Base-by-base conservation (phyloP, 1,139 yeast species). In the Lodderomyces metapsilosis region DNA sequence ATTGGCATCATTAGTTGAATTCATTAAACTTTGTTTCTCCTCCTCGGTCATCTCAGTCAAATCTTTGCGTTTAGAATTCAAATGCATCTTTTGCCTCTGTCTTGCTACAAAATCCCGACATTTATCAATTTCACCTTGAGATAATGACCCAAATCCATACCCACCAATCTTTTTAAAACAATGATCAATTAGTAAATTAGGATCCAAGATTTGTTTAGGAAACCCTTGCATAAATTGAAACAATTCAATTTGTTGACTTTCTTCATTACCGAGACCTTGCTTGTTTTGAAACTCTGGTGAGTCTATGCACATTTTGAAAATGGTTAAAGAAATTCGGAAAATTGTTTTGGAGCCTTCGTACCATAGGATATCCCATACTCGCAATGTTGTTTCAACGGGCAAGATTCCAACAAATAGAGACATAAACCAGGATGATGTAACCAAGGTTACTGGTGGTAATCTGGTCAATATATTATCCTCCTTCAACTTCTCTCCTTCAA, bases 401-500 rank as follows among this genome's bases (percentile, higher is more conserved):
- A 92, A 64, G 1, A 82, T 79, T 0, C 96, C 96, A 32, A 91
- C 88, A 64, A 86, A 92, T 5, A 88, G 78, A 49, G 96, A 86
- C 98, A 92, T 92, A 59, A 92, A 92, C 98, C 98, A 92, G 38
- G 96, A 84, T 0, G 97, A 91, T 0, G 98, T 91, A 50, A 95
- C 95, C 34, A 92, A 71, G 1, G 97, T 87, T 4, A 92, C 80
- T 1, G 97, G 96, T 1, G 98, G 98, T 39, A 89, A 64, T 50
- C 85, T 81, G 16, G 80, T 71, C 39, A 91, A 69, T 41, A 85
- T 84, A 43, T 66, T 68, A 56, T 84, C 89, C 48, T 80, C 83
- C 37, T 78, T 66, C 36, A 74, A 51, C 5, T 57, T 49, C 37
- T 66, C 69, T 0, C 78, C 78, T 34, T 73, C 78, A 42, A 68